phyloP scores from a whole-genome alignment of 1,139 yeast species.

The Lizanozyma gosingica region DNA sequence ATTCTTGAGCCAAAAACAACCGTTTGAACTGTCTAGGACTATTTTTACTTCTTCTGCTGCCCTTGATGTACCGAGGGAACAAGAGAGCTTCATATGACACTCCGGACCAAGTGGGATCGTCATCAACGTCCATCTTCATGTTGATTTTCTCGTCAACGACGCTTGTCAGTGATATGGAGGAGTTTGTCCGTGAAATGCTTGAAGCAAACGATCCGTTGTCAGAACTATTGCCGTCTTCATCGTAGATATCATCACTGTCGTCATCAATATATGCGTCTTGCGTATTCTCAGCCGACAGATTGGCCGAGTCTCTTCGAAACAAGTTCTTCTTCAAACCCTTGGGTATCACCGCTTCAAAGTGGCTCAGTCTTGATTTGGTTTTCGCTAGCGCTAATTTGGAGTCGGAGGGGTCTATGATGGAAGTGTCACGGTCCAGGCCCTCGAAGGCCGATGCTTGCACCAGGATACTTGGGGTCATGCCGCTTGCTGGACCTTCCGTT shows the following conservation, averaged over 20 bases:
- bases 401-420: too few relatives aligned
- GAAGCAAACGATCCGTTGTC: not conserved
- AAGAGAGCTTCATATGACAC: constrained; percentile 30
- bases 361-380: too few relatives aligned
- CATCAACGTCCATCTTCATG: constrained; percentile 2
- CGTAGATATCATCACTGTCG: not conserved
- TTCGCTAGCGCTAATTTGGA: too few relatives aligned
- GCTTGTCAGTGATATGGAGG: not conserved
- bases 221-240: not conserved
- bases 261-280: not conserved
- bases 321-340: not conserved
- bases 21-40: constrained; percentile 42
- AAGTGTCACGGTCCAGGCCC: too few relatives aligned
- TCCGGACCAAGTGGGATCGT: constrained; percentile 23
- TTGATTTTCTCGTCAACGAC: not conserved
- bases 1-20: constrained; percentile 75
- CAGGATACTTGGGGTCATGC: not conserved
- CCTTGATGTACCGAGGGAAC: constrained; percentile 47
- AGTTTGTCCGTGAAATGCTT: not conserved
- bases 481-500: not conserved
- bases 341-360: too few relatives aligned
- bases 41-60: constrained; percentile 34
- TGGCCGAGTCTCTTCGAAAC: not conserved
- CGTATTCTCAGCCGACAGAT: not conserved
- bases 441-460: too few relatives aligned